Evolutionary conservation across 805 yeast genomes (phyloP).

Genomic region (Candida vartiovaarae): DNA sequence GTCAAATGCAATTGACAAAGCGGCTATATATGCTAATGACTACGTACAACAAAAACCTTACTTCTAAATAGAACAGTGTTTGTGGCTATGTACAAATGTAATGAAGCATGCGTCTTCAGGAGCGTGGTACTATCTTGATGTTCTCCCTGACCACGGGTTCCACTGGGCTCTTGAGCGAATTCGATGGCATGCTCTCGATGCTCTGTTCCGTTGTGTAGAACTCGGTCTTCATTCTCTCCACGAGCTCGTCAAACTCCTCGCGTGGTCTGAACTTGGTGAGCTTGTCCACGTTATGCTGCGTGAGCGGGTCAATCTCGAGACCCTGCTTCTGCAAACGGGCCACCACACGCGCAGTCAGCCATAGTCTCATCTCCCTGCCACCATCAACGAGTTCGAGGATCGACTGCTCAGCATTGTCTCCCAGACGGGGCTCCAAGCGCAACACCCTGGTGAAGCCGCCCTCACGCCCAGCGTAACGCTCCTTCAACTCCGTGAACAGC

Average conservation of each 20-base stretch:
- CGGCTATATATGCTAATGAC: neutral
- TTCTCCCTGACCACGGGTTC: slow-evolving; percentile 15
- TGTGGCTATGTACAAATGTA: neutral
- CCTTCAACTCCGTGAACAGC: slow-evolving; percentile 54
- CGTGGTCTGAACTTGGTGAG: slow-evolving; percentile 38
- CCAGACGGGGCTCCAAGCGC: slow-evolving; percentile 75
- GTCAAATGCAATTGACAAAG: neutral
- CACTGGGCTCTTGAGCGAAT: slow-evolving; percentile 14
- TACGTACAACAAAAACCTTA: too few species aligned
- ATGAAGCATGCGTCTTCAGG: neutral
- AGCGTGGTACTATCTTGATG: slow-evolving; percentile 17
- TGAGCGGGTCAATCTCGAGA: slow-evolving; percentile 42
- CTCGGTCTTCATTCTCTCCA: slow-evolving; percentile 44
- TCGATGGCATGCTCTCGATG: slow-evolving; percentile 16
- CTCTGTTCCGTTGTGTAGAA: slow-evolving; percentile 29
- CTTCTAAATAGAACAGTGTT: too few species aligned
- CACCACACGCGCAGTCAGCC: slow-evolving; percentile 74
- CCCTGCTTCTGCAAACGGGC: slow-evolving; percentile 72
- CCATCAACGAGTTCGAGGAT: slow-evolving; percentile 82
- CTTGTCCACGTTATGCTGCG: slow-evolving; percentile 49
- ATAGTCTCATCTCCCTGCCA: slow-evolving; percentile 60
- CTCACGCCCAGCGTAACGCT: slow-evolving; percentile 53
- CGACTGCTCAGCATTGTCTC: slow-evolving; percentile 88
- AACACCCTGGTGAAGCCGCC: slow-evolving; percentile 87
- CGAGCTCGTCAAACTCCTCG: slow-evolving; percentile 56